Conservation (phyloP, 2,329 filamentous ascomycete species). For the Aspergillus nomiae region DNA sequence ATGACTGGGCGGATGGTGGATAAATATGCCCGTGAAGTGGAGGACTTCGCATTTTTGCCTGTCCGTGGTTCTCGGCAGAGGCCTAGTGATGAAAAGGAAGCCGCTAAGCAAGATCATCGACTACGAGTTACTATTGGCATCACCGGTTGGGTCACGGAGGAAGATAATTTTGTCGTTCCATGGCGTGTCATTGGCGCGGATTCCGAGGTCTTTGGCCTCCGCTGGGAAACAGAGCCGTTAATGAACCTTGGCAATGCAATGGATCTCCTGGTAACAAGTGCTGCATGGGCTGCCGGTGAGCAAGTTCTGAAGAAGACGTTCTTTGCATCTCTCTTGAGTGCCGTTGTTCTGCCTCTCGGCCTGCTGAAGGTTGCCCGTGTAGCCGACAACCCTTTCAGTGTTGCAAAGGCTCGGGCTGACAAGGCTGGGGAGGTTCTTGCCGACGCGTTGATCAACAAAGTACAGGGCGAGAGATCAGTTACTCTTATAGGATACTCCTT, state of each 20-base stretch:
- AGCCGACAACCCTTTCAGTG: constrained; percentile 79
- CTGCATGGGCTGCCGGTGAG: constrained; percentile 75
- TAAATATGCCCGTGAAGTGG: constrained; percentile 79
- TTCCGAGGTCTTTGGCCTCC: constrained; percentile 77
- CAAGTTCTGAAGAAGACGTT: constrained; percentile 75
- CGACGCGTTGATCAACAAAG: constrained; percentile 77
- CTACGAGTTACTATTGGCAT: constrained; percentile 82
- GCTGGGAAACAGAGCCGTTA: constrained; percentile 79
- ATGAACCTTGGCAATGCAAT: constrained; percentile 77
- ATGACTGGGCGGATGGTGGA: constrained; percentile 88
- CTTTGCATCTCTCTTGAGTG: constrained; percentile 64
- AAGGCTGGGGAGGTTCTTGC: constrained; percentile 80
- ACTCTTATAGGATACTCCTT: constrained; percentile 81
- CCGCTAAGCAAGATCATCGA: constrained; percentile 59
- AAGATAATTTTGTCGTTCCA: constrained; percentile 71
- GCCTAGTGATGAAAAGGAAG: constrained; percentile 45
- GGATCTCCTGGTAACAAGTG: constrained; percentile 73
- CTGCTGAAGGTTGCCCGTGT: constrained; percentile 67
- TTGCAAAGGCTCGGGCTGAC: constrained; percentile 74
- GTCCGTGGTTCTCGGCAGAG: constrained; percentile 59
- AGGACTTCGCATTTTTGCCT: constrained; percentile 85
- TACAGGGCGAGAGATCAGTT: constrained; percentile 79
- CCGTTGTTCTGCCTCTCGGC: constrained; percentile 70
- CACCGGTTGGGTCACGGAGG: constrained; percentile 75
- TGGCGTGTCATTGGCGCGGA: constrained; percentile 76